A percentile compares a stretch with the other conserved stretches of the same genome.
phyloP scores from a whole-genome alignment of 305 asterid species.

The Solanum aculeatissimum region DNA sequence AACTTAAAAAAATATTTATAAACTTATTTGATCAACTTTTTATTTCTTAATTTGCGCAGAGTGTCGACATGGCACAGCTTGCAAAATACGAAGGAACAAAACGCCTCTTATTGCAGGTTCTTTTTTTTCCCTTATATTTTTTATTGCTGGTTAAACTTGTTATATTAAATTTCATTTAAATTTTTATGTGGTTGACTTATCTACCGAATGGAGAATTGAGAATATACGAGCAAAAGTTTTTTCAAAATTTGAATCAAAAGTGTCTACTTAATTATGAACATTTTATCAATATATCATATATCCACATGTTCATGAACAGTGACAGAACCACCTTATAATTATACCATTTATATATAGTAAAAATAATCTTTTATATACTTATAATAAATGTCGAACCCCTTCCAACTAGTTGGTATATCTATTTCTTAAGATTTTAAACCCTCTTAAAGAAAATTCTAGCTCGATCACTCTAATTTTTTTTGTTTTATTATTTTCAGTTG shows the following conservation, averaged over 20 bases:
- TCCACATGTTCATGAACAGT: neutral
- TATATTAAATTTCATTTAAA: too few species aligned
- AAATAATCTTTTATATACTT: too few species aligned
- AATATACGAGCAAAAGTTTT: neutral
- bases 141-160: too few species aligned
- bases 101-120: conserved; percentile 35
- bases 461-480: neutral
- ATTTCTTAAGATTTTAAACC: too few species aligned
- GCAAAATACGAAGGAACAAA: conserved; percentile 31
- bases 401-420: too few species aligned
- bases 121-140: neutral
- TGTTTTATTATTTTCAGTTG: conserved; percentile 18
- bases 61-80: conserved; percentile 35
- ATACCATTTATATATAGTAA: too few species aligned
- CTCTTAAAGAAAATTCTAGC: too few species aligned
- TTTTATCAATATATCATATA: neutral
- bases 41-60: conserved; percentile 11
- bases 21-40: neutral
- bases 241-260: neutral
- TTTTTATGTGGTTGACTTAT: neutral
- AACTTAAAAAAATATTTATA: neutral
- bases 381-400: too few species aligned
- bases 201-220: neutral
- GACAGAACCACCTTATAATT: too few species aligned
- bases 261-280: neutral